Base-by-base conservation (phyloP, 2,329 filamentous ascomycete genomes). In the Fusarium succisae region DNA sequence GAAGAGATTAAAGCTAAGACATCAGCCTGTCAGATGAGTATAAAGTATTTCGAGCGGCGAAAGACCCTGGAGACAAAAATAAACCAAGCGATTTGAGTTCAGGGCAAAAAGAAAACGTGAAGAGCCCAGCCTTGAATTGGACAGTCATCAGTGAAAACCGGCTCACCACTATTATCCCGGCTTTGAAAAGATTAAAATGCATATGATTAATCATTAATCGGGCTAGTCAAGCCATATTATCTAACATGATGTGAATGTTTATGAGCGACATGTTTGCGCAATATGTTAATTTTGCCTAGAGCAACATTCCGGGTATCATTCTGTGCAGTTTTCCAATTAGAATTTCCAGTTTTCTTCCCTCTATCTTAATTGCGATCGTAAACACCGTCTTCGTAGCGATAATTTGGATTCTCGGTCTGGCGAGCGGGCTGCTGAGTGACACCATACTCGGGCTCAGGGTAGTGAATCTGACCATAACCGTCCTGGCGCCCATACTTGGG, bases 371-470 rank as follows among this genome's bases (percentile, higher is more conserved):
- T 43, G 13, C 78, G 78, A 10, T 81, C 74, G 54, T 84, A 84
- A 20, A 83, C 77, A 30, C 83, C 83, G 56, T 85, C 83, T 8
- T 78, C 78, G 59, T 85, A 84, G 15, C 74, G 80, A 56, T 84
- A 81, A 35, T 77, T 78, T 20, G 58, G 47, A 45, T 68, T 65
- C 28, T 70, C 67, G 9, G 41, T 38, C 28, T 65, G 50, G 26
- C 63, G 69, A 53, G 65, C n/a, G 6, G 70, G 47, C 9, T 45
- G 53, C n/a, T 64, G 72, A 15, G 69, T 51, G 11, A 68, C 47
- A 15, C 75, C 74, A 20, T 70, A 55, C 47, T 78, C 74, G 15
- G 76, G 70, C 39, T 78, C 76, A 24, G 77, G 76, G 24, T 78
- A 77, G 51, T 78, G 75, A 14, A 78, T 69, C n/a, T 78, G 71